These are phyloP conservation scores for apple (Malus domestica) DNA, from an alignment of 306 rosid genomes.

Conservation along the genomic window DNA sequence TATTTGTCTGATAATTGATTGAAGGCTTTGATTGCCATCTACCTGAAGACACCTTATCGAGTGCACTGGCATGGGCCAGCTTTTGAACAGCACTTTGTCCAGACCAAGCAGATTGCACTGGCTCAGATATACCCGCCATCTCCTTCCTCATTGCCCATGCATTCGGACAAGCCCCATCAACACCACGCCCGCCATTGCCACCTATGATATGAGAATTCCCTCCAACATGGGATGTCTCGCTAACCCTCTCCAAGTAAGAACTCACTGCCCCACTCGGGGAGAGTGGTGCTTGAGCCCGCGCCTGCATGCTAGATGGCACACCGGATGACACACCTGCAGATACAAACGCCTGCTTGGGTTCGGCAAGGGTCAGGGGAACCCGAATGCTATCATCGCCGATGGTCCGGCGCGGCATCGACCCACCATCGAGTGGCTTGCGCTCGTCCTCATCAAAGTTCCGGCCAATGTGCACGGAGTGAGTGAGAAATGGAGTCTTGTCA, in stretches of 20 bases:
- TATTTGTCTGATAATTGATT: constrained; percentile 47
- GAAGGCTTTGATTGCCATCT: constrained; percentile 80
- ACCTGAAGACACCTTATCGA: constrained; percentile 91
- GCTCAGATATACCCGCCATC: constrained; percentile 45
- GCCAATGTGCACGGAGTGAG: constrained; percentile 68
- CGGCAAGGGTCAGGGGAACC: constrained; percentile 33
- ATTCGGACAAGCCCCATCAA: constrained; percentile 46
- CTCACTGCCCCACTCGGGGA: constrained; percentile 30
- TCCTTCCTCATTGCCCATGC: constrained; percentile 86
- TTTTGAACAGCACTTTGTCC: constrained; percentile 66
- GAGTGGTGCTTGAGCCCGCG: constrained; percentile 35
- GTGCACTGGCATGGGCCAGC: constrained; percentile 85
- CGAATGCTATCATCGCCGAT: constrained; percentile 64
- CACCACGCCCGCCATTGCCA: constrained; percentile 41
- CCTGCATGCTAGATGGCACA: constrained; percentile 43
- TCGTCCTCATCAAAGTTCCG: constrained; percentile 97
- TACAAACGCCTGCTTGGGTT: constrained; percentile 48
- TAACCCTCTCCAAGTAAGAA: constrained; percentile 55
- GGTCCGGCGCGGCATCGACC: constrained; percentile 56
- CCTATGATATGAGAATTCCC: constrained; percentile 39
- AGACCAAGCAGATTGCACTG: constrained; percentile 50
- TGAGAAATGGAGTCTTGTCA: constrained; percentile 62
- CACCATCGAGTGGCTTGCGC: constrained; percentile 82
- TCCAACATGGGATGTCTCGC: constrained; percentile 32
- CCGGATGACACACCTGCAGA: constrained; percentile 45